phyloP scores from a whole-genome alignment of 768 basidiomycete species.

The Chalciporus piperatus region DNA sequence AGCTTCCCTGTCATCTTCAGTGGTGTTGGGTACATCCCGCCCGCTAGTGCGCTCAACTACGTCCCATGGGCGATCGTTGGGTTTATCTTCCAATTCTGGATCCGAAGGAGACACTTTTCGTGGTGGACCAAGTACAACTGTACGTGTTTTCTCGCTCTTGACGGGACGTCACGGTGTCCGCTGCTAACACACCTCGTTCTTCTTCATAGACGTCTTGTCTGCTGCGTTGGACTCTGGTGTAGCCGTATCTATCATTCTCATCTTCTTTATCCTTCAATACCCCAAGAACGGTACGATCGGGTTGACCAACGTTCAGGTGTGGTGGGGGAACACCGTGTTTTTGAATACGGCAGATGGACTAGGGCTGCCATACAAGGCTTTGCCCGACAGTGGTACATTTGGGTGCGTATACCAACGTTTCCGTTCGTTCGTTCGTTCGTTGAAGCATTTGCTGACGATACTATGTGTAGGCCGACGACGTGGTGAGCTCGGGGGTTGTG shows the following conservation, averaged over 20 bases:
- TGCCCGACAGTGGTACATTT: slow-evolving; percentile 21
- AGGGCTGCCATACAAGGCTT: slow-evolving; percentile 6
- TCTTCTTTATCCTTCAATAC: slow-evolving; percentile 66
- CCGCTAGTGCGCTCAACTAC: slow-evolving; percentile 64
- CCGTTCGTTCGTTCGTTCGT: background rate
- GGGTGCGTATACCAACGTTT: slow-evolving; percentile 20
- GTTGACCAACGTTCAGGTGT: slow-evolving; percentile 45
- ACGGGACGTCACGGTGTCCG: background rate
- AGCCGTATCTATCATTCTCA: slow-evolving; percentile 50
- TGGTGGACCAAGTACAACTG: slow-evolving; percentile 65
- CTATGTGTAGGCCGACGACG: slow-evolving; percentile 4
- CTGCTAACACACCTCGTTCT: slow-evolving; percentile 15
- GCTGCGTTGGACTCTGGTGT: slow-evolving; percentile 72
- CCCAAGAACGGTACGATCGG: slow-evolving; percentile 63
- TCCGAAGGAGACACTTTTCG: slow-evolving; percentile 57
- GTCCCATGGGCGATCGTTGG: slow-evolving; percentile 65
- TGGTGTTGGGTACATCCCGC: slow-evolving; percentile 60
- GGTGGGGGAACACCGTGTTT: slow-evolving; percentile 68
- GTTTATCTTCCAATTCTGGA: slow-evolving; percentile 62
- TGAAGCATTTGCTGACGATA: background rate
- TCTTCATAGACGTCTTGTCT: slow-evolving; percentile 55
- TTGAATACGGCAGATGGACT: slow-evolving; percentile 28
- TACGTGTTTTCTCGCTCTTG: slow-evolving; percentile 7
- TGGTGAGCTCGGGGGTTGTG: slow-evolving; percentile 9
- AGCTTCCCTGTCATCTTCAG: slow-evolving; percentile 50